phyloP scores from a whole-genome alignment of 177 flowering plant species.

The Telopea speciosissima region DNA sequence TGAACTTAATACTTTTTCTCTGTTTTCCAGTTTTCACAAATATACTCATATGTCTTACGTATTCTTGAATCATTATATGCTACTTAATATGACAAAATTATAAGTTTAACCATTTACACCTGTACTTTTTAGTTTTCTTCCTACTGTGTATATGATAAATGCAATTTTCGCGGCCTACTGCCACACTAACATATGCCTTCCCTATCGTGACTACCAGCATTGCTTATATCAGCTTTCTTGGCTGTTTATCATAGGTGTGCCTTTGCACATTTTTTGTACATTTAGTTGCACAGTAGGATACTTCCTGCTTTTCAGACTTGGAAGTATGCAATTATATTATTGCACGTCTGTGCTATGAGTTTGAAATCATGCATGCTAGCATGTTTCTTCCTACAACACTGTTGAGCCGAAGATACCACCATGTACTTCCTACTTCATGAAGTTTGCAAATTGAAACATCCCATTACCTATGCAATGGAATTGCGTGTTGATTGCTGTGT shows the following conservation, averaged over 20 bases:
- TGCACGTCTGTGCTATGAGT: conserved; percentile 4
- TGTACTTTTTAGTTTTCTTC: no score
- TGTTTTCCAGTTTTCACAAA: no score
- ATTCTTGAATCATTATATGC: neutral
- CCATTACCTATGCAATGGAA: conserved; percentile 20
- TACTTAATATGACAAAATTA: neutral
- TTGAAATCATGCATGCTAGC: conserved; percentile 22
- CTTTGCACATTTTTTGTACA: neutral
- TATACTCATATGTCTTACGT: no score
- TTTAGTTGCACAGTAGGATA: neutral
- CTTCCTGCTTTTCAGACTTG: neutral
- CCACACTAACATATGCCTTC: neutral
- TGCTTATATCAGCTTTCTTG: neutral
- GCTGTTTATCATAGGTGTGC: neutral
- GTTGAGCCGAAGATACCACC: conserved; percentile 28
- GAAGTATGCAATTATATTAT: neutral
- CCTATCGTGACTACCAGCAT: neutral
- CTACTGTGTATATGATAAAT: neutral
- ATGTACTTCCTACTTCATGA: conserved; percentile 21
- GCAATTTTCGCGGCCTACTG: neutral
- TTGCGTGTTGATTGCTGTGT: conserved; percentile 29
- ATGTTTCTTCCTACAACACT: conserved; percentile 21
- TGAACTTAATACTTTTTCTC: neutral
- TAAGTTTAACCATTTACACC: neutral
- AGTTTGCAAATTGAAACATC: conserved; percentile 15